Evolutionary conservation across 805 yeast genomes (phyloP).

Genomic region (Kodamaea hsintzibuensis): DNA sequence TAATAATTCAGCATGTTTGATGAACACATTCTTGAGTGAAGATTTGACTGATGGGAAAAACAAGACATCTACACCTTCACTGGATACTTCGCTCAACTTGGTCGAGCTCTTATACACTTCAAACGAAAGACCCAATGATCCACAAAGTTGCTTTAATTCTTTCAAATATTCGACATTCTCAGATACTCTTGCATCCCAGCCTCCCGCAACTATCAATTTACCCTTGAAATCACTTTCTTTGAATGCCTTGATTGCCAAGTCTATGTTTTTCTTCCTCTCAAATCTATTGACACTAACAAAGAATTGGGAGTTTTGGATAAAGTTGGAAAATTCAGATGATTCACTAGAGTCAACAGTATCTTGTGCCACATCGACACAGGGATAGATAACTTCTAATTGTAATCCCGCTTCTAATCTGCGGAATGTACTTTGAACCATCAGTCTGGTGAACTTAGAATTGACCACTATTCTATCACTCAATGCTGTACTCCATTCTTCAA

Average conservation of each 20-base stretch:
- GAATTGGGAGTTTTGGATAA: slow-evolving; percentile 39
- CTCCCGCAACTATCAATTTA: slow-evolving; percentile 78
- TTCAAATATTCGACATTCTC: slow-evolving; percentile 76
- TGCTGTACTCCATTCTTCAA: slow-evolving; percentile 80
- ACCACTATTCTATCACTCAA: slow-evolving; percentile 81
- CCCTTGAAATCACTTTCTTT: slow-evolving; percentile 43
- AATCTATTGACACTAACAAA: slow-evolving; percentile 84
- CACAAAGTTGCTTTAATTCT: slow-evolving; percentile 56
- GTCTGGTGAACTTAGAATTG: slow-evolving; percentile 80
- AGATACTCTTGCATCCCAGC: slow-evolving; percentile 72
- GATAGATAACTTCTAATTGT: slow-evolving; percentile 52
- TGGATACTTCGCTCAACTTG: background rate
- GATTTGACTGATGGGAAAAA: slow-evolving; percentile 83
- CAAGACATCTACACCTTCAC: slow-evolving; percentile 44
- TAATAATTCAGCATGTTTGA: slow-evolving; percentile 57
- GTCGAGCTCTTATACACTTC: background rate
- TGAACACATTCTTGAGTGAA: slow-evolving; percentile 59
- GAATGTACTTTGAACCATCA: slow-evolving; percentile 69
- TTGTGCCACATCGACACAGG: slow-evolving; percentile 64
- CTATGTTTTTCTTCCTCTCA: slow-evolving; percentile 82
- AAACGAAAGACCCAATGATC: slow-evolving; percentile 38
- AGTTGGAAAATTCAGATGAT: slow-evolving; percentile 31
- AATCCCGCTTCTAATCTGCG: slow-evolving; percentile 44
- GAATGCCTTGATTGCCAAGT: slow-evolving; percentile 72
- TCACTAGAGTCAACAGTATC: slow-evolving; percentile 21